These are phyloP conservation scores for Puccinia polysora DNA, from an alignment of 1,284 basidiomycete genomes.

Conservation along the genomic window DNA sequence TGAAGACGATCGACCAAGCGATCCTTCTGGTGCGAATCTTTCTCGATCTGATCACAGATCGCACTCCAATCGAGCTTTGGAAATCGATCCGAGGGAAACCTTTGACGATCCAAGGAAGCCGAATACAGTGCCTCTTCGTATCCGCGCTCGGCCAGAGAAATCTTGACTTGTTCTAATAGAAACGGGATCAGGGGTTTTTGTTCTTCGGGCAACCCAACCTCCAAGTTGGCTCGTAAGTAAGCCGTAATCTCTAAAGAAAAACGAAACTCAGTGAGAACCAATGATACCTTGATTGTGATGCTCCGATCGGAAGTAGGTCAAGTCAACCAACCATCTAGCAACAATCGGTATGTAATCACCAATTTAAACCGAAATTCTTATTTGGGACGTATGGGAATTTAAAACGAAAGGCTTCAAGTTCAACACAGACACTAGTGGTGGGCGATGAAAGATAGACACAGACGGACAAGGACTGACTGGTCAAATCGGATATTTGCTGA, in stretches of 20 bases:
- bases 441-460: background rate
- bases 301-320: background rate
- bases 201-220: background rate
- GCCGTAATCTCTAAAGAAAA: conserved; percentile 14
- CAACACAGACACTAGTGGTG: background rate
- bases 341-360: background rate
- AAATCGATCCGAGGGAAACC: background rate
- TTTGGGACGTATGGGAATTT: background rate
- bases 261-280: background rate
- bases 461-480: background rate
- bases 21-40: background rate
- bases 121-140: conserved; percentile 21
- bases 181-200: background rate
- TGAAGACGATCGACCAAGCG: conserved; percentile 12
- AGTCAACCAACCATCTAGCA: background rate
- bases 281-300: background rate
- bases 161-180: conserved; percentile 17
- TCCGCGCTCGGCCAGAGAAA: background rate
- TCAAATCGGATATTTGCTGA: conserved; percentile 12
- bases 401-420: background rate
- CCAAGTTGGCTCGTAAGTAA: conserved; percentile 12
- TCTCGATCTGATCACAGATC: conserved; percentile 14
- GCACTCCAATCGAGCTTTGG: conserved; percentile 15
- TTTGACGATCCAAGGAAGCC: conserved; percentile 15
- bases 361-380: conserved; percentile 4